Evolutionary conservation across 2,329 filamentous ascomycete genomes (phyloP), one percentile per base, ranked within the genome.

Genomic region (Cadophora gregata): DNA sequence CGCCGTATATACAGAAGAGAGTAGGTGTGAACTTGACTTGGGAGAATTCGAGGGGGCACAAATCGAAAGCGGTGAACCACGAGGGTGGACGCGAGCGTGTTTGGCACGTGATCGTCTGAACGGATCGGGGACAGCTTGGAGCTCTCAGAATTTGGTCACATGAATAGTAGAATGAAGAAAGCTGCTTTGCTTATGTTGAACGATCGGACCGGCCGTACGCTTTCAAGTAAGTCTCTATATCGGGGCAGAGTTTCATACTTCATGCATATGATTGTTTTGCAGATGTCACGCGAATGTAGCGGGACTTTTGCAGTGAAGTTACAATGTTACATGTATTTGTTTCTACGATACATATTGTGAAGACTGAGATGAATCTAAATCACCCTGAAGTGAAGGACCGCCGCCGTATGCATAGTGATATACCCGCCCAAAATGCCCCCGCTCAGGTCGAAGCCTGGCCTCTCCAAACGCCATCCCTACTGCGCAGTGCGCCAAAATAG

Each of bases 391-490:
- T 55, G 48, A 56, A 56, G 61, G 5, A 31, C 25, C n/a, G 27
- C 25, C n/a, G 27, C 50, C 33, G n/a, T 27, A 50, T 62, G 48
- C 36, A 38, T 21, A 63, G 19, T 25, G 50, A 55, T 63, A 55
- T 62, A 62, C 27, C n/a, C 38, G 9, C 25, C 60, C 60, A 27
- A 31, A 24, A 25, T 31, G 31, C 61, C 48, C 31, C 50, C 33
- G 36, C 53, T 65, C 60, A 64, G 61, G 67, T 50, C 61, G 63
- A 66, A 64, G 63, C 63, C 58, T 59, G 66, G 64, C 68, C 68
- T 58, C 27, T 53, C 47, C 48, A 63, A 64, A 68, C 66, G 56
- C 70, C 68, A 59, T 67, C 66, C 69, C 71, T 70, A 71, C 56
- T 64, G 67, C 60, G 67, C 70, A 66, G 48, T 58, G 67, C 67